Base-by-base conservation (phyloP, 2,329 filamentous ascomycete genomes). In the Sporothrix humicola region DNA sequence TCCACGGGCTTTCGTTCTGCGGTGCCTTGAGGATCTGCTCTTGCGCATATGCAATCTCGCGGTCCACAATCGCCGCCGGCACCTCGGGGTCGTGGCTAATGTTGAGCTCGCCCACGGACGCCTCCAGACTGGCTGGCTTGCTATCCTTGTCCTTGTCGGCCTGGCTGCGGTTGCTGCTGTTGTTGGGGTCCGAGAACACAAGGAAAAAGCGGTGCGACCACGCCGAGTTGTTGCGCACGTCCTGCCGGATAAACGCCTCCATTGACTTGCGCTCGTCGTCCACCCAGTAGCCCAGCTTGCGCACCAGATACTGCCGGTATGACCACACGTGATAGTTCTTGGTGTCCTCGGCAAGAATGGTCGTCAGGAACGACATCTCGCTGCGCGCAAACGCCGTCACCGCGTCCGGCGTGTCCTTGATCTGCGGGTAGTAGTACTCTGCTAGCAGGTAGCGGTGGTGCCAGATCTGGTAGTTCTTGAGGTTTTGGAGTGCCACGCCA, bases 401-500 rank as follows among this genome's bases (percentile, higher is more conserved):
- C 84, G 87, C 82, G 84, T 86, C 81, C 83, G 82, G 77, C 80
- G 85, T 90, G 81, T 77, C 87, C 81, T 83, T 91, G 84, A 89
- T 93, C 82, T 88, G 82, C 77, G 85, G 82, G 78, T 85, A 85
- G 78, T 89, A 84, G 76, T 86, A 81, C 77, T 92, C 88, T 71
- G 91, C 84, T 46, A 92, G 84, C n/a, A 90, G 84, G 81, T 91
- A 89, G 37, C 90, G 87, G 78, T 91, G 90, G 81, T 92, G 90
- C 93, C 96, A 99, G 82, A 99, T 99, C 83, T 99, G 96, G 84
- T 99, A 99, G 84, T 98, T 99, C 83, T 99, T 99, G 79, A 97
- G 90, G 81, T 97, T 92, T 73, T 89, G 86, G 71, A 97, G 85
- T 12, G 95, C 93, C 42, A 96, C 90, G 12, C 89, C 85, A 82